Evolutionary conservation across 2,329 filamentous ascomycete species (phyloP), one percentile per base, ranked within the genome.

Genomic region (Claviceps cyperi): DNA sequence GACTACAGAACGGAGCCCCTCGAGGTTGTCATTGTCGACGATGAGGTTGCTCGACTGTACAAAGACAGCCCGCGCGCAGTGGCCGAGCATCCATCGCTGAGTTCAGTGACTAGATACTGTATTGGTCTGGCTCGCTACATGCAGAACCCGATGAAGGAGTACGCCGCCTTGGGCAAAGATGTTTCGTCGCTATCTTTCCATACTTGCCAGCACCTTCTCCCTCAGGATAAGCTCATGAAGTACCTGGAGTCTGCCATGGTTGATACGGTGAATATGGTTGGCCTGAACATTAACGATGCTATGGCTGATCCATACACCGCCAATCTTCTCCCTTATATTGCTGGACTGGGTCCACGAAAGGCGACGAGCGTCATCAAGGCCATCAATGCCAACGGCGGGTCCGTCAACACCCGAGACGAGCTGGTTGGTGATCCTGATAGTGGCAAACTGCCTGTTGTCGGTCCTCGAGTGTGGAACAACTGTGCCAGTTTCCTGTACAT

Each of bases 261-360:
- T 11, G 92, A 98, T 63, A 95, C 95, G 77, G 92, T 98, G 58
- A 98, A 98, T 64, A 80, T 98, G 43, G 89, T 90, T 44, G 92
- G 92, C 61, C 87, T 98, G 38, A 87, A 97, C 59, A 84, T 98
- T 61, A 95, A 96, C 59, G 90, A 96, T 56, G 89, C 90, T 14
- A 82, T 94, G 50, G 76, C 75, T 41, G 87, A 96, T 64, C 63
- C 80, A 1, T 88, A 92, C 60, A 84, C 86, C 8, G 88, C 89
- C 14, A 92, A 91, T 56, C 76, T 98, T 1, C 74, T 98, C 38
- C 90, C 90, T 4, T 98, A 90, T 58, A 80, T 98, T 21, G 87
- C 87, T 58, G 92, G 92, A 57, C 76, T 98, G 24, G 92, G 92
- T 19, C 90, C 89, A 22, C 82, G 92, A 59, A 98, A 98, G 66